Conservation (phyloP, 2,329 filamentous ascomycete genomes). For the Fusarium humuli region DNA sequence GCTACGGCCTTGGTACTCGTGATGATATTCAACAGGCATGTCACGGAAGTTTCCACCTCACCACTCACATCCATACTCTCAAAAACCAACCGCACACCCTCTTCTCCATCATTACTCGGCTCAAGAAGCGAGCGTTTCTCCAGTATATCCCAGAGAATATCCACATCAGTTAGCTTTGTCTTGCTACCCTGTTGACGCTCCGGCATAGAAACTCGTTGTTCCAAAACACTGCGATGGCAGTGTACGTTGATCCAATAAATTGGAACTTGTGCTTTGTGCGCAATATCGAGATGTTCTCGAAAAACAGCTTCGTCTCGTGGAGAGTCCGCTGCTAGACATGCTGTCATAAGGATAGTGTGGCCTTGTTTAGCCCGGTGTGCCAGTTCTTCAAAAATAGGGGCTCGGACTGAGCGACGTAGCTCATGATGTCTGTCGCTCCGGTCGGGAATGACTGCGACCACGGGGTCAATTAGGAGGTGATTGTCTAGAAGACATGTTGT, state of each 20-base stretch:
- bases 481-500: slow-evolving; percentile 33
- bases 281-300: slow-evolving; percentile 31
- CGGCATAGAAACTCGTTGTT: not conserved
- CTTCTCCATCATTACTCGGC: not conserved
- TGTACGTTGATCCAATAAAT: slow-evolving; percentile 32
- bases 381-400: slow-evolving; percentile 28
- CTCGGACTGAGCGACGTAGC: slow-evolving; percentile 28
- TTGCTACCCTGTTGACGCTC: not conserved
- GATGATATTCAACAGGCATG: not conserved
- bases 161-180: not conserved
- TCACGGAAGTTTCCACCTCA: not conserved
- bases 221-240: not conserved
- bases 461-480: slow-evolving; percentile 39
- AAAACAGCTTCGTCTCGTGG: slow-evolving; percentile 14
- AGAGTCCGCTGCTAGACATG: slow-evolving; percentile 25
- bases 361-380: slow-evolving; percentile 15
- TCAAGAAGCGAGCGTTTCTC: not conserved
- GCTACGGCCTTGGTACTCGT: not conserved
- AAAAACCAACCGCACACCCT: not conserved
- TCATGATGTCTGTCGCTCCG: slow-evolving; percentile 35
- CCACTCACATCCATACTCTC: not conserved
- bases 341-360: slow-evolving; percentile 31
- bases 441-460: slow-evolving; percentile 19
- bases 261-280: not conserved
- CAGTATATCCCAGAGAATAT: not conserved